Percentiles rank a stretch among this genome's conserved stretches.
Conservation (phyloP, 2,329 filamentous ascomycete species). For the Penicillium palitans region DNA sequence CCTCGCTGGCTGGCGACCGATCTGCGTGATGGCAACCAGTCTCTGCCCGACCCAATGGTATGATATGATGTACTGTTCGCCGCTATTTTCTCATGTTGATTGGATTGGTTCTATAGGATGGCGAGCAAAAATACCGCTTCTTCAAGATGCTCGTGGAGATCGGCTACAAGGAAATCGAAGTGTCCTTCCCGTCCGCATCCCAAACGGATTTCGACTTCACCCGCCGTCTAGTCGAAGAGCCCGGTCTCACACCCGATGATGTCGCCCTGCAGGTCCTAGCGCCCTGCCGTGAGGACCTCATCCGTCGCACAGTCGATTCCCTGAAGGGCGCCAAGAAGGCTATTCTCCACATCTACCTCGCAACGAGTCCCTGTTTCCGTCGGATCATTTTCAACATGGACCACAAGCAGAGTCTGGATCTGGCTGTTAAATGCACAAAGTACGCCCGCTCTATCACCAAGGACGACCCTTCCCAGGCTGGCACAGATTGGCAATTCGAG, state of each 20-base stretch:
- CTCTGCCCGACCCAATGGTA: slow-evolving; percentile 89
- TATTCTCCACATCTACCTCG: slow-evolving; percentile 92
- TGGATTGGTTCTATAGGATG: slow-evolving; percentile 59
- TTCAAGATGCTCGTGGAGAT: slow-evolving; percentile 92
- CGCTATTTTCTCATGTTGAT: background rate
- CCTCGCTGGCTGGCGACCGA: slow-evolving; percentile 90
- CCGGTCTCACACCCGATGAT: slow-evolving; percentile 79
- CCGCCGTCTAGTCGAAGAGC: slow-evolving; percentile 78
- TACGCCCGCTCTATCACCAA: slow-evolving; percentile 89
- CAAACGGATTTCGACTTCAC: slow-evolving; percentile 97
- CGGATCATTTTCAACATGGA: slow-evolving; percentile 85
- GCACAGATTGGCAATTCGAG: slow-evolving; percentile 57
- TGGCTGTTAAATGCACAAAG: slow-evolving; percentile 83
- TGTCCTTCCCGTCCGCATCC: slow-evolving; percentile 91
- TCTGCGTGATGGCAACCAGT: slow-evolving; percentile 91
- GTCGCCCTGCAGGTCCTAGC: slow-evolving; percentile 90
- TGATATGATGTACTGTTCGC: slow-evolving; percentile 24
- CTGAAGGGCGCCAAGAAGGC: slow-evolving; percentile 88
- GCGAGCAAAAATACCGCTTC: slow-evolving; percentile 91
- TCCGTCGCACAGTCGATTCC: slow-evolving; percentile 83
- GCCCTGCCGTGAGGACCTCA: slow-evolving; percentile 88
- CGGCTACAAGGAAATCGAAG: slow-evolving; percentile 97
- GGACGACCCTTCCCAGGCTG: slow-evolving; percentile 59
- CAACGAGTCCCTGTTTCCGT: slow-evolving; percentile 94
- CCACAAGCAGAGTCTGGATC: slow-evolving; percentile 75